Evolutionary conservation across 169 alveolate species (phyloP).

Genomic region (Cystoisospora suis): DNA sequence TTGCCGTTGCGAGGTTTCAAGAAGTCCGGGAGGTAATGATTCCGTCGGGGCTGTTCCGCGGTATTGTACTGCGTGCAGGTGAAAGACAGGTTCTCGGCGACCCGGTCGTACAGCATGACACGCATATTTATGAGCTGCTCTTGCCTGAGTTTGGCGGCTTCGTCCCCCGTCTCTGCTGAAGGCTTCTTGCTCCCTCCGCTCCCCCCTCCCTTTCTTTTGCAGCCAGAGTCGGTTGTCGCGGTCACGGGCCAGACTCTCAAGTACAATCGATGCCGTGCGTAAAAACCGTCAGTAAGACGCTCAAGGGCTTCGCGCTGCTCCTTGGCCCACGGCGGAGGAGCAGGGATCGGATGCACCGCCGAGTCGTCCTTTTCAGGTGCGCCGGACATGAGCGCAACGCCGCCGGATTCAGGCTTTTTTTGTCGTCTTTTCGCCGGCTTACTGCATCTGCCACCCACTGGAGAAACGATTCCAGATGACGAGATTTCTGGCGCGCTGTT

Average conservation of each 20-base stretch:
- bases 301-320: not conserved
- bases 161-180: not conserved
- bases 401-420: too few relatives aligned
- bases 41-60: not conserved
- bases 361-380: too few relatives aligned
- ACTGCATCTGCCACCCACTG: too few relatives aligned
- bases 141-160: constrained; percentile 32
- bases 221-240: not conserved
- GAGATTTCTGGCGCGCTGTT: too few relatives aligned
- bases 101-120: constrained; percentile 34
- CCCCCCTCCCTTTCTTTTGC: not conserved
- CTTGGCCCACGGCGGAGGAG: constrained; percentile 13
- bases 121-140: constrained; percentile 50
- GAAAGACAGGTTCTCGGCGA: constrained; percentile 45
- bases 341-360: not conserved
- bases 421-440: too few relatives aligned
- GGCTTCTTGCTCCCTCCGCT: not conserved
- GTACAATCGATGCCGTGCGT: constrained; percentile 5
- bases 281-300: not conserved
- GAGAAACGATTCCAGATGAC: too few relatives aligned
- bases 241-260: constrained; percentile 30
- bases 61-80: constrained; percentile 26
- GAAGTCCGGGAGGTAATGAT: not conserved
- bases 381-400: too few relatives aligned
- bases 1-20: not conserved